A percentile compares a stretch with the other conserved stretches of the same genome.
Evolutionary conservation across 257 asterid genomes (phyloP).

Genomic region (Solanum arcanum): DNA sequence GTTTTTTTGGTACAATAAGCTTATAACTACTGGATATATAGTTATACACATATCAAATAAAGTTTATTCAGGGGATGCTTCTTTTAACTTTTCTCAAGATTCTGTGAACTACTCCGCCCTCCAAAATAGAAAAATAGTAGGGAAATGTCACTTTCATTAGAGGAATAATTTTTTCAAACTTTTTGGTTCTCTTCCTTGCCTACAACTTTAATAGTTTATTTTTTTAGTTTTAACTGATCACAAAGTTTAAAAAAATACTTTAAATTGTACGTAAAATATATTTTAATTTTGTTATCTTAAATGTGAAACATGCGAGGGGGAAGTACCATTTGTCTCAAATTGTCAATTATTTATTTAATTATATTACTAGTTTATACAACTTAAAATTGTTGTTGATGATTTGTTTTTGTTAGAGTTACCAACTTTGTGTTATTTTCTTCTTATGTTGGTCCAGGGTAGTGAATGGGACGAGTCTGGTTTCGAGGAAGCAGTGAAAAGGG

Average conservation of each 20-base stretch:
- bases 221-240: background rate
- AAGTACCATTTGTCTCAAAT: background rate
- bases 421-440: background rate
- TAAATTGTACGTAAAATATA: too few species aligned
- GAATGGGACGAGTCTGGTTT: constrained; percentile 1
- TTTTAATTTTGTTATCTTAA: too few species aligned
- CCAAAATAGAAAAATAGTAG: background rate
- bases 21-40: background rate
- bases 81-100: background rate
- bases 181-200: background rate
- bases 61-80: background rate
- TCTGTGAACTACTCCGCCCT: background rate
- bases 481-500: constrained; percentile 10
- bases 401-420: background rate
- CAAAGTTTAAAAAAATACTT: background rate
- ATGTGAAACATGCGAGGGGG: background rate
- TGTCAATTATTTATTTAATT: background rate
- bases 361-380: background rate
- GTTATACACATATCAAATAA: background rate
- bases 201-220: background rate
- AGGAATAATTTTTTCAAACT: background rate
- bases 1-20: background rate
- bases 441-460: background rate
- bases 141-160: background rate
- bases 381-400: background rate